A percentile compares a stretch with the other conserved stretches of the same genome.
These are phyloP conservation scores for Colletotrichum higginsianum DNA, from an alignment of 2,329 filamentous ascomycete genomes.

Conservation along the genomic window DNA sequence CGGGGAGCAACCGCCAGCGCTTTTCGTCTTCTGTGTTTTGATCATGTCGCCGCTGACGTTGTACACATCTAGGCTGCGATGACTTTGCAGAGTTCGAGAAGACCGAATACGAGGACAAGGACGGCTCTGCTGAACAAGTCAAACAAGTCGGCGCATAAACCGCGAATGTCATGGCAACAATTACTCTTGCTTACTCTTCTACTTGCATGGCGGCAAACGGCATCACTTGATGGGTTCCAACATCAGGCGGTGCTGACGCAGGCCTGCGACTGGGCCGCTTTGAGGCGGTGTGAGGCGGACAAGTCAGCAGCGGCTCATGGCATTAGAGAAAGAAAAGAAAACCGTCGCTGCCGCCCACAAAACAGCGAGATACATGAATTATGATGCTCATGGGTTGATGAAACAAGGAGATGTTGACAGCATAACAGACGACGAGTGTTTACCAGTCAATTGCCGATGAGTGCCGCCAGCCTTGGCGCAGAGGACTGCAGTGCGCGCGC, in stretches of 20 bases:
- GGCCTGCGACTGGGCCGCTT: conserved; percentile 29
- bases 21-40: neutral
- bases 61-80: conserved; percentile 29
- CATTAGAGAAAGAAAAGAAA: conserved; percentile 11
- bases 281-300: conserved; percentile 35
- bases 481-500: neutral
- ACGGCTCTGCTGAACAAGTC: conserved; percentile 17
- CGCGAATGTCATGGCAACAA: neutral
- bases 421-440: conserved; percentile 30
- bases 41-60: conserved; percentile 13
- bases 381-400: conserved; percentile 30
- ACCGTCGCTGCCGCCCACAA: neutral
- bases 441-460: conserved; percentile 9
- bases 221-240: conserved; percentile 32
- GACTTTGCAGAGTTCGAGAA: conserved; percentile 36
- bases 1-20: neutral
- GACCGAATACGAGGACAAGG: conserved; percentile 26
- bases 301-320: conserved; percentile 24
- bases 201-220: conserved; percentile 36
- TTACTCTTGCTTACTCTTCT: neutral
- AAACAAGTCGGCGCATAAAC: conserved; percentile 24
- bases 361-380: conserved; percentile 11
- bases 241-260: conserved; percentile 25
- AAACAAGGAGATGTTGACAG: conserved; percentile 27
- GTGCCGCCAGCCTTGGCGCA: conserved; percentile 28